These are phyloP conservation scores for Oryza glaberrima DNA, from an alignment of 176 grass and related monocot genomes.

Conservation along the genomic window DNA sequence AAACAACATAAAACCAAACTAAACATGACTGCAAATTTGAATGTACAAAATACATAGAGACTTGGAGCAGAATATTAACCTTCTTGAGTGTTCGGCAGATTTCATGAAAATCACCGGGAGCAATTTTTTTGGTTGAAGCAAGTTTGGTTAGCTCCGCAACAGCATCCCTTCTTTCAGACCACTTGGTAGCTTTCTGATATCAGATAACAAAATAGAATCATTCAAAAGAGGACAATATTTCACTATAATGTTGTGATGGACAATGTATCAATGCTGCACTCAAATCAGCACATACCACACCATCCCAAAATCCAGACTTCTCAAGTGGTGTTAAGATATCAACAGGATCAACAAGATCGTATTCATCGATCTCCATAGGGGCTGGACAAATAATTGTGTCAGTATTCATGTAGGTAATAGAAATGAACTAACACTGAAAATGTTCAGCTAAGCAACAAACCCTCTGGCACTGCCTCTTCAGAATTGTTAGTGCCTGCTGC, in stretches of 20 bases:
- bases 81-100: conserved; percentile 92
- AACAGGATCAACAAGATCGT: conserved; percentile 98
- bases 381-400: conserved; percentile 56
- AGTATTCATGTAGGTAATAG: conserved; percentile 23
- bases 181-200: conserved; percentile 97
- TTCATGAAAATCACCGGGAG: conserved; percentile 96
- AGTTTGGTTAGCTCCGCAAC: conserved; percentile 93
- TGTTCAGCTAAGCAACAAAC: conserved; percentile 42
- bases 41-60: conserved; percentile 16
- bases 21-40: not conserved
- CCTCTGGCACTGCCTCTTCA: conserved; percentile 72
- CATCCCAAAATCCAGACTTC: conserved; percentile 98
- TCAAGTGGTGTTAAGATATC: conserved; percentile 95
- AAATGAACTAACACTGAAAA: conserved; percentile 29
- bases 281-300: conserved; percentile 73
- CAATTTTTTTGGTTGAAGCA: conserved; percentile 91
- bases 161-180: conserved; percentile 99
- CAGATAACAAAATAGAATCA: conserved; percentile 30
- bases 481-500: conserved; percentile 49
- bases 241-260: not conserved
- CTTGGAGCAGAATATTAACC: conserved; percentile 46
- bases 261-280: not conserved
- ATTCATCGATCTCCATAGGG: conserved; percentile 90
- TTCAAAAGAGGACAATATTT: conserved; percentile 36
- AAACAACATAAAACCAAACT: not conserved